Evolutionary conservation across 2,329 filamentous ascomycete genomes (phyloP), one percentile per base, ranked within the genome.

Genomic region (Lachnellula occidentalis): DNA sequence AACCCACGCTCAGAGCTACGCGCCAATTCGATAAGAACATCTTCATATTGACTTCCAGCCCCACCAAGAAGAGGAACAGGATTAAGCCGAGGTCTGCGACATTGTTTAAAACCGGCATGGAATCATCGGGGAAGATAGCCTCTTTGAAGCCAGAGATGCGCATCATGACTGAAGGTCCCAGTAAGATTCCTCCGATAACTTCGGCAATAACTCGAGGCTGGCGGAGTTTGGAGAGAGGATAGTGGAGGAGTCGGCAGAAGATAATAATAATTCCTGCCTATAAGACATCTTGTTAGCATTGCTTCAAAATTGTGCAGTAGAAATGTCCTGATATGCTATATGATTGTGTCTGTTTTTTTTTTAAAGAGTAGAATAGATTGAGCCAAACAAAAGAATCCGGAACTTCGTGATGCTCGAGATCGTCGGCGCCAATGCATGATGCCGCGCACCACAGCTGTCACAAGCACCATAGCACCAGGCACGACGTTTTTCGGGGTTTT

Each of bases 131-230:
- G 66, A 96, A 96, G 61, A 96, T 92, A 59, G 86, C 77, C 2
- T 76, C 72, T 49, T 82, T 77, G 73, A 95, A 96, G 39, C 85
- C 83, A 1, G 90, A 90, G 21, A 95, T 90, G 50, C 87, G 84
- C 66, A 90, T 90, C 83, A 95, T 87, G 21, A 95, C 87, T 0
- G 91, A 94, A 1, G 91, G 91, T 3, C 91, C 91, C 1, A 96
- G 79, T 37, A 96, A 71, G 66, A 94, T 89, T 51, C 88, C 89
- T n/a, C 87, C 88, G 53, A 92, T 83, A 55, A 94, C 88, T 72
- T 94, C 89, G 48, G 88, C 86, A 64, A 94, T 92, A 61, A 94
- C 89, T 46, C 87, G 83, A 59, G 89, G 89, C 67, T 94, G 89
- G 53, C 87, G 83, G 48, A 94, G 77, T 65, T 85, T 86, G 62